Evolutionary conservation across 805 yeast genomes (phyloP).

Genomic region (Sugiyamaella smithiae): DNA sequence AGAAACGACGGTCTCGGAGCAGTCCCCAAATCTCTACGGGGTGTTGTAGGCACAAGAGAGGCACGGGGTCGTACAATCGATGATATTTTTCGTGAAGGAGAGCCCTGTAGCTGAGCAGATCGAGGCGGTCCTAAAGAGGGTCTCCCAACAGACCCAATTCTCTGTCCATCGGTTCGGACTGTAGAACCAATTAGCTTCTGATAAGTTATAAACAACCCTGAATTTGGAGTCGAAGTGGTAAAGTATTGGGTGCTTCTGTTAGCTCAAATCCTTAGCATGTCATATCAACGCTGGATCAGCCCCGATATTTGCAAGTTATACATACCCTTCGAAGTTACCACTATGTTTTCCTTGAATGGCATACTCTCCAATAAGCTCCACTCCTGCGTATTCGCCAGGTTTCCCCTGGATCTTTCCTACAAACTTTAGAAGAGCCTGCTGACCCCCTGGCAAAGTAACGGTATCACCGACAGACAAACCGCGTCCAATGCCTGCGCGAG

Average conservation of each 20-base stretch:
- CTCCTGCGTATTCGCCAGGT: slow-evolving; percentile 78
- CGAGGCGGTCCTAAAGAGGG: slow-evolving; percentile 1
- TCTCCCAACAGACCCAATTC: slow-evolving; percentile 3
- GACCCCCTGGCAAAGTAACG: slow-evolving; percentile 57
- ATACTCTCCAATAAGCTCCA: slow-evolving; percentile 72
- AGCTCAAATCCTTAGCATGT: no score
- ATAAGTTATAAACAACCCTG: slow-evolving; percentile 69
- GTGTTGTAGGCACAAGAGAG: slow-evolving; percentile 11
- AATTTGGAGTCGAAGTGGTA: slow-evolving; percentile 54
- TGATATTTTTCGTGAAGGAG: not conserved
- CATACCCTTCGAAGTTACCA: slow-evolving; percentile 65
- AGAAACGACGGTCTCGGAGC: not conserved
- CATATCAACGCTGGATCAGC: no score
- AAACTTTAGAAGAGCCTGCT: slow-evolving; percentile 64
- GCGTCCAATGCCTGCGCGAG: slow-evolving; percentile 4
- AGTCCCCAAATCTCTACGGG: not conserved
- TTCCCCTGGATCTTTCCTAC: slow-evolving; percentile 73
- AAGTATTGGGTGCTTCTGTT: slow-evolving; percentile 63
- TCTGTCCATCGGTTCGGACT: not conserved
- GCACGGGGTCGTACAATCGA: not conserved
- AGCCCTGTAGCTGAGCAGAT: not conserved
- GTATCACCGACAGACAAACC: slow-evolving; percentile 32
- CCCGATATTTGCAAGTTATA: no score
- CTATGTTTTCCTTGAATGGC: slow-evolving; percentile 72
- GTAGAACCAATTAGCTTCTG: slow-evolving; percentile 29